Evolutionary conservation across 129 eudicot genomes (phyloP).

Genomic region (Helianthus tuberosus): DNA sequence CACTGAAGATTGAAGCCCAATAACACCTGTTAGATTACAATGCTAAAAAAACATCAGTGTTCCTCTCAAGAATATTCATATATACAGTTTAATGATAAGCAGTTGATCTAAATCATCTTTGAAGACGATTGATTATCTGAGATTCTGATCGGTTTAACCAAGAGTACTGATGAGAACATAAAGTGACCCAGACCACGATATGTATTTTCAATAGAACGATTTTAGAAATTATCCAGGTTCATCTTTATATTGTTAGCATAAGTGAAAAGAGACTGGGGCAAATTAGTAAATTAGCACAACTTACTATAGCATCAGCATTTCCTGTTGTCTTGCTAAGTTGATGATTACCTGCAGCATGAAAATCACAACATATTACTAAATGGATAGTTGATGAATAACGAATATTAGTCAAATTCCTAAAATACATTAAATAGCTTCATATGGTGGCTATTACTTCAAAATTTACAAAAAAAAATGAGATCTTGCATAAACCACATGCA

Average conservation of each 20-base stretch:
- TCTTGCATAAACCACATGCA: neutral
- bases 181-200: neutral
- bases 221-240: neutral
- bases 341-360: slow-evolving; percentile 71
- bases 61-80: neutral
- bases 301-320: slow-evolving; percentile 98
- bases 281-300: slow-evolving; percentile 77
- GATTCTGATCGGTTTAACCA: neutral
- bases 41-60: slow-evolving; percentile 19
- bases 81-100: neutral
- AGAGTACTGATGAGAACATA: neutral
- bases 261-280: slow-evolving; percentile 12
- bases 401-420: neutral
- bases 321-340: slow-evolving; percentile 97
- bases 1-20: slow-evolving; percentile 76
- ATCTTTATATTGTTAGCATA: too few species aligned
- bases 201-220: neutral
- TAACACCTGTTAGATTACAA: slow-evolving; percentile 57
- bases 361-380: slow-evolving; percentile 1
- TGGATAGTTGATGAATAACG: neutral
- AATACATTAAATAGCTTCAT: neutral
- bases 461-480: neutral
- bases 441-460: neutral
- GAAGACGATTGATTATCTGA: neutral
- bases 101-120: neutral